These are phyloP conservation scores for Paramecium sexaurelia DNA, from an alignment of 73 alveolate genomes.

Conservation along the genomic window DNA sequence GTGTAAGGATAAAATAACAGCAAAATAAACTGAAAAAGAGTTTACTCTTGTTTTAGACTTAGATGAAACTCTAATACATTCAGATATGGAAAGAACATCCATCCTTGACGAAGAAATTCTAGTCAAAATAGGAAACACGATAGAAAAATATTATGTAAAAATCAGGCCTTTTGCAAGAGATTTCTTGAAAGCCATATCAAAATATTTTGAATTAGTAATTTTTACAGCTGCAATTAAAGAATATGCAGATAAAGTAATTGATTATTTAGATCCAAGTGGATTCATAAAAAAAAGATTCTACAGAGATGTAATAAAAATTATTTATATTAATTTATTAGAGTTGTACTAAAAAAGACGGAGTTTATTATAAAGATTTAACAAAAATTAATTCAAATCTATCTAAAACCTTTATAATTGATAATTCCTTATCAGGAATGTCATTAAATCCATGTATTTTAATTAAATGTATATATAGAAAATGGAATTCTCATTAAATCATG, in stretches of 20 bases:
- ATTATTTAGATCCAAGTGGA: constrained; percentile 86
- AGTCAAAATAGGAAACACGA: constrained; percentile 54
- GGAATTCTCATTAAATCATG: constrained; percentile 52
- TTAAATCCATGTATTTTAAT: background rate
- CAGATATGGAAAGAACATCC: constrained; percentile 7
- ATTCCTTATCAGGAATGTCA: background rate
- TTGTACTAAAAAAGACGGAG: constrained; percentile 53
- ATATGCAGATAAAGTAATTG: constrained; percentile 80
- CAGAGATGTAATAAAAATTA: background rate
- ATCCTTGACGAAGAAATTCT: constrained; percentile 55
- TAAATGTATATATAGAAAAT: background rate
- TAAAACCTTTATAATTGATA: constrained; percentile 28
- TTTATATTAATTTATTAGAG: background rate
- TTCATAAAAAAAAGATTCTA: constrained; percentile 22
- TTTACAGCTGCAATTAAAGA: constrained; percentile 75
- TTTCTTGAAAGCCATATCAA: constrained; percentile 58
- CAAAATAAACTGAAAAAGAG: constrained; percentile 3
- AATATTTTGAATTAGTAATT: constrained; percentile 69
- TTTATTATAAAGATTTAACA: constrained; percentile 27
- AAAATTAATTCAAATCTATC: background rate
- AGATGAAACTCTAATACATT: constrained; percentile 72
- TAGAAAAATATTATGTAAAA: constrained; percentile 55
- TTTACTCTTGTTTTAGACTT: constrained; percentile 70
- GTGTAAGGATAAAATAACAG: background rate
- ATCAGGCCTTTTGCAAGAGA: constrained; percentile 72